Conservation (phyloP, 2,329 filamentous ascomycete species). For the Alternaria burnsii region DNA sequence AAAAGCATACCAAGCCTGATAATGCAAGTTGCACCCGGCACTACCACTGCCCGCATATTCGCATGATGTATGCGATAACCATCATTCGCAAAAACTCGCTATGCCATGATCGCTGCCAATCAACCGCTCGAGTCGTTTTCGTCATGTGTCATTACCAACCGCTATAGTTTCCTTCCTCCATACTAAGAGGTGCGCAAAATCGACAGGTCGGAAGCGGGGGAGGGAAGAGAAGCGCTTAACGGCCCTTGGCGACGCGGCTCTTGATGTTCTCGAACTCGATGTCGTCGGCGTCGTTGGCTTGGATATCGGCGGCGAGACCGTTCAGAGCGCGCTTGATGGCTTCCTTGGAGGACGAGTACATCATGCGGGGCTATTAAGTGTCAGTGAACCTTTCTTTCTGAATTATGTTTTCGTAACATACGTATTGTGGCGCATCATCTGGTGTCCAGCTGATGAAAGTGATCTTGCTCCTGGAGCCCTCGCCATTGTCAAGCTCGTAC, state of each 20-base stretch:
- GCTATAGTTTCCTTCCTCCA: slow-evolving; percentile 23
- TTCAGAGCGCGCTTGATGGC: slow-evolving; percentile 81
- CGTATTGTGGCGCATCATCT: slow-evolving; percentile 79
- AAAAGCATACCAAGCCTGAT: slow-evolving; percentile 22
- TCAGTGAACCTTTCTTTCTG: slow-evolving; percentile 16
- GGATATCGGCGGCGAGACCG: slow-evolving; percentile 77
- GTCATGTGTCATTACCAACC: slow-evolving; percentile 25
- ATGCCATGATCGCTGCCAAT: slow-evolving; percentile 17
- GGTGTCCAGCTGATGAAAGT: slow-evolving; percentile 49
- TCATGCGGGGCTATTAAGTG: slow-evolving; percentile 77
- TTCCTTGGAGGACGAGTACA: slow-evolving; percentile 89
- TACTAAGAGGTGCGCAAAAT: slow-evolving; percentile 30
- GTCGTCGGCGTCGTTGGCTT: slow-evolving; percentile 85
- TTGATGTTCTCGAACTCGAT: slow-evolving; percentile 79
- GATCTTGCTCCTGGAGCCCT: slow-evolving; percentile 71
- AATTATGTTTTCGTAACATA: slow-evolving; percentile 55
- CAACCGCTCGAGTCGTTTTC: slow-evolving; percentile 24
- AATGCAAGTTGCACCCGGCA: slow-evolving; percentile 22
- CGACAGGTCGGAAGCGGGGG: slow-evolving; percentile 12
- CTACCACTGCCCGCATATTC: slow-evolving; percentile 15
- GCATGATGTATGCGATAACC: slow-evolving; percentile 19
- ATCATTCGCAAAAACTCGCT: slow-evolving; percentile 16
- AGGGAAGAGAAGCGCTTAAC: slow-evolving; percentile 46
- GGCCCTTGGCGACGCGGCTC: slow-evolving; percentile 60
- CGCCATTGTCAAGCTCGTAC: slow-evolving; percentile 75